Percentiles rank a stretch among this genome's conserved stretches.
phyloP scores from a whole-genome alignment of 805 yeast genomes.

The Saccharomyces mikatae region DNA sequence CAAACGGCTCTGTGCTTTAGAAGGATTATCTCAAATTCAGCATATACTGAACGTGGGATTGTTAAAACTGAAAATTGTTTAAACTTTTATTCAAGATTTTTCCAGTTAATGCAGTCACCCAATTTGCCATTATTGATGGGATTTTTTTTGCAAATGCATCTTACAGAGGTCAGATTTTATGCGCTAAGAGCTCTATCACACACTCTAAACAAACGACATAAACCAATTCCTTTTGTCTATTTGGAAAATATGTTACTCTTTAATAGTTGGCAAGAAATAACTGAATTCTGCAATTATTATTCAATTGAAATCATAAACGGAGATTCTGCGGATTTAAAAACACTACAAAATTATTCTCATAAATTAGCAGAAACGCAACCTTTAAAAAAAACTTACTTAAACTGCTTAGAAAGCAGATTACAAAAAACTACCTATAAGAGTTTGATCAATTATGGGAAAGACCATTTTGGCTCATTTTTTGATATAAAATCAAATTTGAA shows the following conservation, averaged over 20 bases:
- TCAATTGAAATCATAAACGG: slow-evolving; percentile 39
- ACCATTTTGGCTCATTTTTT: slow-evolving; percentile 11
- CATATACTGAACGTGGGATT: slow-evolving; percentile 46
- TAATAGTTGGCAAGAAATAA: slow-evolving; percentile 47
- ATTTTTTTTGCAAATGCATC: slow-evolving; percentile 70
- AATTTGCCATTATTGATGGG: slow-evolving; percentile 59
- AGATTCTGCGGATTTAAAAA: slow-evolving; percentile 38
- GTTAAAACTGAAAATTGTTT: slow-evolving; percentile 48
- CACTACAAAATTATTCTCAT: slow-evolving; percentile 34
- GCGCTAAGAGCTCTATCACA: slow-evolving; percentile 61
- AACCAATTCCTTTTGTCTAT: slow-evolving; percentile 46
- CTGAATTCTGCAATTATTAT: slow-evolving; percentile 55
- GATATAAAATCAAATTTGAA: not conserved
- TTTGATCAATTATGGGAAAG: slow-evolving; percentile 35
- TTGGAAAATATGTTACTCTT: slow-evolving; percentile 54
- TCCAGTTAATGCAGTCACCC: slow-evolving; percentile 43
- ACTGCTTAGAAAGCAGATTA: slow-evolving; percentile 35
- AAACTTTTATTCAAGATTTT: slow-evolving; percentile 57
- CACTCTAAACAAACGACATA: slow-evolving; percentile 62
- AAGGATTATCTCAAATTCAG: slow-evolving; percentile 56
- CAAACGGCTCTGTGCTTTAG: slow-evolving; percentile 69
- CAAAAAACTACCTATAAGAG: slow-evolving; percentile 23
- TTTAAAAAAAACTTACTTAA: slow-evolving; percentile 41
- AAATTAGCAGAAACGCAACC: slow-evolving; percentile 33
- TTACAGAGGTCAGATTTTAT: slow-evolving; percentile 68